Evolutionary conservation across 345 rosid genomes (phyloP).

Genomic region (Salix caprea): DNA sequence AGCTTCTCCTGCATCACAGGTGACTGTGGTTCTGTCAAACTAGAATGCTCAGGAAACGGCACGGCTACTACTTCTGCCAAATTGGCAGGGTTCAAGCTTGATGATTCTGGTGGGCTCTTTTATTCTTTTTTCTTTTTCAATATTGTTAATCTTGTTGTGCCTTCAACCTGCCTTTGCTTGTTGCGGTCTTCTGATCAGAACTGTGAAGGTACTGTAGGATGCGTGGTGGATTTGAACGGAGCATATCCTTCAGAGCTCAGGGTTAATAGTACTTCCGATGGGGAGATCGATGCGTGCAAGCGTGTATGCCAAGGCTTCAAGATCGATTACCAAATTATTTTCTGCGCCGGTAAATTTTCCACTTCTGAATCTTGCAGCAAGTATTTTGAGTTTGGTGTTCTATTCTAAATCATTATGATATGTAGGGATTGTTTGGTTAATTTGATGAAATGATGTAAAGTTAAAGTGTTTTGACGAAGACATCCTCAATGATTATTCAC

Average conservation of each 20-base stretch:
- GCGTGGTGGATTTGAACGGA: slow-evolving; percentile 67
- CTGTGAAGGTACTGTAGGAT: slow-evolving; percentile 59
- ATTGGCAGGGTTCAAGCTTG: slow-evolving; percentile 70
- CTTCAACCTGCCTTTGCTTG: slow-evolving; percentile 73
- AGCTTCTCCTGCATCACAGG: slow-evolving; percentile 72
- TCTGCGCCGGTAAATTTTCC: too few species aligned
- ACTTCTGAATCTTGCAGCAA: too few species aligned
- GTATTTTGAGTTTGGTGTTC: too few species aligned
- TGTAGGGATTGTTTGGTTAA: too few species aligned
- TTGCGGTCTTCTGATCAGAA: slow-evolving; percentile 54
- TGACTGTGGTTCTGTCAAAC: slow-evolving; percentile 69
- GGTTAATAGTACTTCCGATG: slow-evolving; percentile 39
- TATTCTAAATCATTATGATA: too few species aligned
- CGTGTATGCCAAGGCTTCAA: slow-evolving; percentile 69
- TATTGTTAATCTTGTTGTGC: slow-evolving; percentile 90
- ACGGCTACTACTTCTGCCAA: slow-evolving; percentile 82
- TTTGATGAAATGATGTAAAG: too few species aligned
- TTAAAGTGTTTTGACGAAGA: too few species aligned
- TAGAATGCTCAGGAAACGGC: slow-evolving; percentile 71
- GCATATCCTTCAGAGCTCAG: slow-evolving; percentile 73
- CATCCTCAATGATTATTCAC: too few species aligned
- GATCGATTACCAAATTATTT: too few species aligned
- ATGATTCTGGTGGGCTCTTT: slow-evolving; percentile 62
- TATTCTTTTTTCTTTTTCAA: slow-evolving; percentile 48
- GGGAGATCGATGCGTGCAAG: slow-evolving; percentile 58